Base-by-base conservation (phyloP, 306 rosid species). In the Biancaea sappan region DNA sequence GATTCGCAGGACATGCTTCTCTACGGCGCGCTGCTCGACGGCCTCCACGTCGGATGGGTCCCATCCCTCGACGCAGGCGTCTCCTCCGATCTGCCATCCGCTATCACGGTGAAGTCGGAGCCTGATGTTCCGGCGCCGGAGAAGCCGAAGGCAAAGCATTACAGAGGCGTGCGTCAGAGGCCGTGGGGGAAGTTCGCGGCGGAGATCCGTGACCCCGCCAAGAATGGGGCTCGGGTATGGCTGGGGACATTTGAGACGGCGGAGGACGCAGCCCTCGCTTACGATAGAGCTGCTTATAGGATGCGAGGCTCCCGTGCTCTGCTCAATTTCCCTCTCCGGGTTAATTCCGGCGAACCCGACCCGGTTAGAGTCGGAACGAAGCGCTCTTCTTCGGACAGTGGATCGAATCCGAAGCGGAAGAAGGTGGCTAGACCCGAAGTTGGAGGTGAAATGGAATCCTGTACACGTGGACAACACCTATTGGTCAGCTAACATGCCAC, bases 131-230 rank as follows among this genome's bases (percentile, higher is more conserved):
- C 34, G 4, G 37, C 66, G 13, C 14, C 44, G 11, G 63, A 54
- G 68, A 26, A 26, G 47, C 38, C 77, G 19, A 88, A 90, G 83
- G 91, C 87, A 70, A 94, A 88, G 83, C 98, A 94, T 63, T 94
- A 87, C 77, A 83, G 98, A 40, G 98, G 98, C 1, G 98, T 94
- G 16, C 34, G 98, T 73, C 96, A 80, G 16, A 82, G 98, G 71
- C 98, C 98, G 21, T 94, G 98, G 98, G 98, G 98, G 6, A 94
- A 94, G 64, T 94, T 85, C 75, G 98, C 96, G 44, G 97, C 98
- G 34, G 98, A 94, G 84, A 94, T 94, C 28, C 84, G 98, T 1
- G 98, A 94, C 52, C 98, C 97, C 79, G 93, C 95, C 4, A 94
- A 91, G 65, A 90, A 94, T 46, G 98, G 98, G 0, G 96, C 97